Evolutionary conservation across 371 early-diverging fungal genomes (phyloP).

Genomic region (Edhazardia aedis): DNA sequence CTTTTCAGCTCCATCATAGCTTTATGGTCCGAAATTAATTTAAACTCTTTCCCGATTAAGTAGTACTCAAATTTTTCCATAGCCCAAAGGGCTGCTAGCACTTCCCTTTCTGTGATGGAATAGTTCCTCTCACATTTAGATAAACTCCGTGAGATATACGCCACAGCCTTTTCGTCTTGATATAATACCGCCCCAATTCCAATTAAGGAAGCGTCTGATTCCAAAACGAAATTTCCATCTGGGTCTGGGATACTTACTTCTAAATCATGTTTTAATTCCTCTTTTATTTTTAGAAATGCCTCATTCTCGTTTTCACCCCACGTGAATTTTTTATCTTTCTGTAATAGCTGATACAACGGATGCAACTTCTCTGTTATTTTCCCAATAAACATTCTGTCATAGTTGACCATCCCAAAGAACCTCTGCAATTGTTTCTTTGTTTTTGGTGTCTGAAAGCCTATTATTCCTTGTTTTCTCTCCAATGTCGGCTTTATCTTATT

Average conservation of each 20-base stretch:
- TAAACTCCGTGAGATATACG: background rate
- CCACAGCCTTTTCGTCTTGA: slow-evolving; percentile 1
- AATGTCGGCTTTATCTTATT: background rate
- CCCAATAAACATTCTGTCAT: slow-evolving; percentile 11
- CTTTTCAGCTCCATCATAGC: background rate
- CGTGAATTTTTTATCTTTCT: background rate
- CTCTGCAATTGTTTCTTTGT: slow-evolving; percentile 3
- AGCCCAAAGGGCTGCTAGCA: background rate
- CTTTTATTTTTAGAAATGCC: background rate
- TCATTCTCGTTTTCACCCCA: background rate
- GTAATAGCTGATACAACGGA: background rate
- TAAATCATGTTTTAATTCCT: background rate
- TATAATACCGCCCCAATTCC: slow-evolving; percentile 6
- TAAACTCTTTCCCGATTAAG: background rate
- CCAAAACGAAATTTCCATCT: slow-evolving; percentile 5
- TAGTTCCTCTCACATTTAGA: background rate
- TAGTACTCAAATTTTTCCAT: background rate
- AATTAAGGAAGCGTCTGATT: slow-evolving; percentile 12
- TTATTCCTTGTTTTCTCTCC: background rate
- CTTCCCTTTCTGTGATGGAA: background rate
- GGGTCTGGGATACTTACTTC: slow-evolving; percentile 2
- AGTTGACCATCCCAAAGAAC: slow-evolving; percentile 12
- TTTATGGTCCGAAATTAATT: no score
- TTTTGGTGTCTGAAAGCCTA: background rate
- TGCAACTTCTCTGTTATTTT: background rate